Conservation (phyloP, 345 rosid genomes). For the Citrus medica region DNA sequence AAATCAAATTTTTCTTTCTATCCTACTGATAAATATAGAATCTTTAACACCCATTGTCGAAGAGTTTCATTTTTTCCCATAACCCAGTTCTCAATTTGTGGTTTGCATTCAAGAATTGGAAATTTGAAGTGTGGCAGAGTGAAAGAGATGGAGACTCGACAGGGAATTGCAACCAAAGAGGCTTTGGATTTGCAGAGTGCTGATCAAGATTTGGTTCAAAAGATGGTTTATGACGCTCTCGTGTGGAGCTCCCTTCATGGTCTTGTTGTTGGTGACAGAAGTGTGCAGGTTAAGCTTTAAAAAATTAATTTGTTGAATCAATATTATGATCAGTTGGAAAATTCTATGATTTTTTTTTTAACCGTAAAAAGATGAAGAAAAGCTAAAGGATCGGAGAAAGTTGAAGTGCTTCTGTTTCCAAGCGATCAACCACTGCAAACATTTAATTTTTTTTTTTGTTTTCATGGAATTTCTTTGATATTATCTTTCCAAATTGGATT, state of each 20-base stretch:
- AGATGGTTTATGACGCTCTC: slow-evolving; percentile 83
- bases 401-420: not conserved
- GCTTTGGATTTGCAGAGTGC: slow-evolving; percentile 43
- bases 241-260: slow-evolving; percentile 98
- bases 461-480: not conserved
- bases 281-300: slow-evolving; percentile 41
- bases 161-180: slow-evolving; percentile 25
- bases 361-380: not conserved
- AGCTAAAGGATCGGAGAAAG: not conserved
- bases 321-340: not conserved
- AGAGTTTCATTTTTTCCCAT: slow-evolving; percentile 9
- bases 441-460: too few species aligned
- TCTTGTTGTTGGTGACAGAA: slow-evolving; percentile 84
- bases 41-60: not conserved
- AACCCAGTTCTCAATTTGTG: not conserved
- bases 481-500: not conserved
- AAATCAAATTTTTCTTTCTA: slow-evolving; percentile 25
- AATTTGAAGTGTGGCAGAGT: slow-evolving; percentile 41
- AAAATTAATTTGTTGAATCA: not conserved
- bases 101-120: slow-evolving; percentile 12
- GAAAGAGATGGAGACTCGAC: slow-evolving; percentile 39
- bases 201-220: slow-evolving; percentile 59
- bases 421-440: not conserved
- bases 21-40: not conserved
- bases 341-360: not conserved